Conservation (phyloP, 1,284 basidiomycete genomes). For the Ceratobasidium sp. region DNA sequence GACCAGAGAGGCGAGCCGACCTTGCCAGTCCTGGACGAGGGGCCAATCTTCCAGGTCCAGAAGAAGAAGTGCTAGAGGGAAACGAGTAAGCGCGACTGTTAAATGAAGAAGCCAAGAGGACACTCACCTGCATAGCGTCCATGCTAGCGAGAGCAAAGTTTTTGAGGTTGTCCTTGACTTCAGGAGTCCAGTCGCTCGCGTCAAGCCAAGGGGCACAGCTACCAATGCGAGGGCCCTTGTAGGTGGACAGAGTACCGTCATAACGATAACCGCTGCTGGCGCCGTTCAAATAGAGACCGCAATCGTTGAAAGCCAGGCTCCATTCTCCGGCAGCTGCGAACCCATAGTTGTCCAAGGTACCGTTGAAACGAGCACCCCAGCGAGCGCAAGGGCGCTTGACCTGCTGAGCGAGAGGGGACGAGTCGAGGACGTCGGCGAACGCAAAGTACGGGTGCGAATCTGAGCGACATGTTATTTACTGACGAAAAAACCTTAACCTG, state of each 20-base stretch:
- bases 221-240: conserved; percentile 48
- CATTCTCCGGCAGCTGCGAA: conserved; percentile 80
- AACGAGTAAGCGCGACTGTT: too few relatives aligned
- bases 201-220: conserved; percentile 68
- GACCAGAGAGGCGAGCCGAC: conserved; percentile 84
- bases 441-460: conserved; percentile 78
- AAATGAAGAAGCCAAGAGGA: conserved; percentile 38
- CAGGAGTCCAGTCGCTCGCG: conserved; percentile 70
- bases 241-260: conserved; percentile 63
- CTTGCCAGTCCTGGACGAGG: conserved; percentile 69
- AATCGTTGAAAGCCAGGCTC: conserved; percentile 82
- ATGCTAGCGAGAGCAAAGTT: conserved; percentile 67
- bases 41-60: conserved; percentile 79
- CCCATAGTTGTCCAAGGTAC: conserved; percentile 69
- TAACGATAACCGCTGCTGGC: conserved; percentile 71
- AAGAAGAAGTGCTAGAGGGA: conserved; percentile 74
- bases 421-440: conserved; percentile 53
- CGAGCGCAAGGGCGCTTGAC: conserved; percentile 55
- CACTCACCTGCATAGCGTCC: conserved; percentile 61
- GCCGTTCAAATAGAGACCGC: conserved; percentile 83
- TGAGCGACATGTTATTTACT: neutral
- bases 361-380: conserved; percentile 61
- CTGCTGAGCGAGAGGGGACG: conserved; percentile 40
- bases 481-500: neutral
- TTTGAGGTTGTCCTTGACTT: conserved; percentile 70